Base-by-base conservation (phyloP, 2,329 filamentous ascomycete genomes). In the Bipolaris gigantea region DNA sequence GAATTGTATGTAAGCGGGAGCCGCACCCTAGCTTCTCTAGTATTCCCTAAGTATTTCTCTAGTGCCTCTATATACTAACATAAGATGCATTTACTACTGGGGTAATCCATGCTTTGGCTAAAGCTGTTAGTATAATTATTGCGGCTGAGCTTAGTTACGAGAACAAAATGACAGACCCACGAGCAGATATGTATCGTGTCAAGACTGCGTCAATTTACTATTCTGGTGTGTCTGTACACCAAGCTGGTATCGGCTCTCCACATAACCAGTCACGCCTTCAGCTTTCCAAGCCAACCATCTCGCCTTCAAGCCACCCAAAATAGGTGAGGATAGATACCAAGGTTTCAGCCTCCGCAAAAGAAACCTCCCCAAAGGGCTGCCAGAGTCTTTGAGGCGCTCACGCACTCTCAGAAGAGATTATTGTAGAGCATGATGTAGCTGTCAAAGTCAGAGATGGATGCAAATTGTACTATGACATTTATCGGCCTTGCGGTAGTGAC, bases 401-500 rank as follows among this genome's bases (percentile, higher is more conserved):
- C 30, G 38, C 46, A 18, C 40, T 56, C 13, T 50, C 46, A 21
- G 50, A 46, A 33, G 56, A 53, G 16, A 34, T 56, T 21, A 44
- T 59, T 6, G 46, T 35, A 3, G 50, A 56, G 21, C 53, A 59
- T n/a, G 53, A 56, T 30, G 53, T 56, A 1, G 45, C 45, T 15
- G 43, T 58, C 36, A 55, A 53, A 30, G 40, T 60, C 6, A 41
- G 59, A 18, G 59, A 56, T 42, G 49, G 56, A 7, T 50, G 42
- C 13, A 56, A 30, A 4, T 8, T 59, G 15, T 56, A 53, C 47
- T 53, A 38, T n/a, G 54, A 61, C 10, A 52, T 60, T 21, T 60
- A 50, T 19, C 42, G 59, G 15, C 59, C 73, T 3, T 58, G 60
- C n/a, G 50, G 54, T 15, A 53, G 57, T 6, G 60, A 63, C 4